Evolutionary conservation across 495 filamentous ascomycete species (phyloP), one percentile per base, ranked within the genome.

Genomic region (Aspergillus funiculosus): DNA sequence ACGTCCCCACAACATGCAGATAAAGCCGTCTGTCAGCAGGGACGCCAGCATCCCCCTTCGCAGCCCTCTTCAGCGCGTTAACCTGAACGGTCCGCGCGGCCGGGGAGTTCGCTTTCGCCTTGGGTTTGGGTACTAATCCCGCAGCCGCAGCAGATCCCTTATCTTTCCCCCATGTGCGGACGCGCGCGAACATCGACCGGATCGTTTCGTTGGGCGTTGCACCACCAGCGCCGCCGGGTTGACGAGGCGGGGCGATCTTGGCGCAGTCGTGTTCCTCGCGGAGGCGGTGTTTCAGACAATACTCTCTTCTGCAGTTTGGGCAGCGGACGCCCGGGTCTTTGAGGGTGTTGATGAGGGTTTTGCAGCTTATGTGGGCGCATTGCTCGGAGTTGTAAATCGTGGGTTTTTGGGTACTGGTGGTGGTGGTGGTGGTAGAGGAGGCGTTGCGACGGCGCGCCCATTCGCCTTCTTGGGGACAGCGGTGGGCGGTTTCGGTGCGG

Each of bases 201-300:
- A 60, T 80, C 69, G 48, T 74, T 47, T 76, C 69, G 18, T 64
- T 72, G 43, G 60, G 51, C 9, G 37, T 48, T 27, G 24, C 48
- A 6, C 48, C 34, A 38, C 10, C 27, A 48, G 17, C 26, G 15
- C 22, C 39, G 19, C 39, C 20, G 31, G 13, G 19, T 17, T 27
- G 62, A 9, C 57, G 70, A 28, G 83, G 46, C 88, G 69, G 17
- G 86, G 87, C 47, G 59, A 83, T 57, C 64, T 79, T 81, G 47
- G 74, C 70, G 74, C 92, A 98, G 66, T 90, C 79, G 72, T 98
- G 92, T 52, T 88, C 82, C 62, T 96, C 90, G 31, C 74, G 71
- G 28, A 98, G 66, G 4, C 92, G 85, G 67, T 98, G 92, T 52
- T 88, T 85, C 40, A 97, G 80, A 60, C 92, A 98, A 74, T 97